Evolutionary conservation across 805 yeast genomes (phyloP).

Genomic region (Yamadazyma laniorum): DNA sequence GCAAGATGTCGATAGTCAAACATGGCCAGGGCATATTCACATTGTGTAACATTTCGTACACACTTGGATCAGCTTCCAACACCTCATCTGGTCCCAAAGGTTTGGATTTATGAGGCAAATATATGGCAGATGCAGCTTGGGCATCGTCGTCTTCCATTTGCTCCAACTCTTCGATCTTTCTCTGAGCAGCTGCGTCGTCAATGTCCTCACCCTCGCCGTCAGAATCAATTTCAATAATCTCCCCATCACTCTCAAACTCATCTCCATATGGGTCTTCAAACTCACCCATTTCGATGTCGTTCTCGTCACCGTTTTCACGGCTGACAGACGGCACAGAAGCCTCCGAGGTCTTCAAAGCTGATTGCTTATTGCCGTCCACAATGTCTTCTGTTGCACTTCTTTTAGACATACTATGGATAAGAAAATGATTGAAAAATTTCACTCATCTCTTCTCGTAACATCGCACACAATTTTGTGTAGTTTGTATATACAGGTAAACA

Average conservation of each 20-base stretch:
- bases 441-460: neutral
- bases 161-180: constrained; percentile 36
- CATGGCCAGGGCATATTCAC: constrained; percentile 97
- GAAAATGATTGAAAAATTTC: constrained; percentile 2
- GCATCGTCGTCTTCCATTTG: constrained; percentile 32
- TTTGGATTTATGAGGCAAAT: constrained; percentile 82
- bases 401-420: constrained; percentile 41
- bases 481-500: constrained; percentile 4
- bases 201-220: constrained; percentile 38
- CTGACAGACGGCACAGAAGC: constrained; percentile 43
- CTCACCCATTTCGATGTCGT: constrained; percentile 69
- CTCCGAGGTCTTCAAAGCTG: constrained; percentile 34
- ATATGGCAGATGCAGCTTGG: constrained; percentile 44
- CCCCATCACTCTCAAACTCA: constrained; percentile 90
- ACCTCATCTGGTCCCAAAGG: constrained; percentile 96
- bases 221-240: constrained; percentile 74
- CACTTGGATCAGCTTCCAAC: constrained; percentile 93
- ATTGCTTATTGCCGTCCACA: constrained; percentile 16
- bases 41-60: constrained; percentile 94
- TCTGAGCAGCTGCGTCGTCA: constrained; percentile 21
- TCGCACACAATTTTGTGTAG: neutral
- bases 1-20: constrained; percentile 82
- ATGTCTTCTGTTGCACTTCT: constrained; percentile 44
- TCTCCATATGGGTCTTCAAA: constrained; percentile 89
- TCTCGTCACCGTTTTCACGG: constrained; percentile 21